Evolutionary conservation across 2,329 filamentous ascomycete genomes (phyloP).

Genomic region (Annulohypoxylon truncatum): DNA sequence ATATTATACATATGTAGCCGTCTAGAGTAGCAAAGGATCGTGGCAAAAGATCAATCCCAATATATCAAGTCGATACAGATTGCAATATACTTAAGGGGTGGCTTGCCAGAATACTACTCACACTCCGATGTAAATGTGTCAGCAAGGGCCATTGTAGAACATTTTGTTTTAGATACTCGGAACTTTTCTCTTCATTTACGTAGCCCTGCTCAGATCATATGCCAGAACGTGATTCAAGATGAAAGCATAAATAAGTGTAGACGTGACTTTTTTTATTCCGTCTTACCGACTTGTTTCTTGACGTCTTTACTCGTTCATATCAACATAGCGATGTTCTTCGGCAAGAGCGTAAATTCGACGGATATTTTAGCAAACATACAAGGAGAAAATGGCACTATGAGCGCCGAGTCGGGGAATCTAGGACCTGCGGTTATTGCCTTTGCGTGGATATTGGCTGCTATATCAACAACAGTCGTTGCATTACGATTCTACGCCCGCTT

Average conservation of each 20-base stretch:
- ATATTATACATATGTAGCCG: neutral
- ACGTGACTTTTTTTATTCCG: no score
- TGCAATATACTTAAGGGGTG: no score
- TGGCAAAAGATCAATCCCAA: no score
- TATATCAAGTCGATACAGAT: no score
- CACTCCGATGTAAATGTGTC: no score
- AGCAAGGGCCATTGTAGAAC: no score
- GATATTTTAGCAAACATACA: neutral
- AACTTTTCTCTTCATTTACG: no score
- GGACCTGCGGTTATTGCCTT: conserved; percentile 15
- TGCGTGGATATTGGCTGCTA: conserved; percentile 16
- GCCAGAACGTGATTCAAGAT: no score
- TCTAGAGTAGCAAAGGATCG: neutral
- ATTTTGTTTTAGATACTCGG: no score
- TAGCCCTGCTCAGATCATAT: no score
- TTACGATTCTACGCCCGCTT: conserved; percentile 18
- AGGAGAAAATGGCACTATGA: neutral
- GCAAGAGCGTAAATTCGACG: neutral
- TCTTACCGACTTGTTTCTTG: neutral
- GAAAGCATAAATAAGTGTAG: no score
- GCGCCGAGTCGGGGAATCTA: conserved; percentile 22
- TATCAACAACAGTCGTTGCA: conserved; percentile 15
- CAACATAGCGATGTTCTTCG: neutral
- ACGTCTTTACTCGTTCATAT: neutral
- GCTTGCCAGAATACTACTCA: no score